These are phyloP conservation scores for Linderina pennispora DNA, from an alignment of 192 early-diverging fungal species.

Conservation along the genomic window DNA sequence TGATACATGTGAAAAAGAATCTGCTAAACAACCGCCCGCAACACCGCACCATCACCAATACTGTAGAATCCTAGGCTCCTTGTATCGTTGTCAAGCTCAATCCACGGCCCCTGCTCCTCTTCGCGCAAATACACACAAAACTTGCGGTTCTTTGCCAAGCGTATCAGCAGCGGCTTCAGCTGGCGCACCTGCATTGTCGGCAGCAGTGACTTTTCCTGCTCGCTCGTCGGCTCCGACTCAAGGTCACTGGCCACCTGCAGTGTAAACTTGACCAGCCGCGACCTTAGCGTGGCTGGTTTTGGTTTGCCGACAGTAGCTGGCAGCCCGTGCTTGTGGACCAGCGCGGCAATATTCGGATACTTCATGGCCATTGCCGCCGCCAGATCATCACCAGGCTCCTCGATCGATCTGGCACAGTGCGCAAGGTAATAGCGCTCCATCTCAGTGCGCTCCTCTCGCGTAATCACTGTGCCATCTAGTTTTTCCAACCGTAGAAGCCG, in stretches of 20 bases:
- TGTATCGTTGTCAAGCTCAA: constrained; percentile 12
- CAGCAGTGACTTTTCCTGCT: constrained; percentile 8
- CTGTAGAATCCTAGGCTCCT: no score
- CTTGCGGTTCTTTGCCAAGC: constrained; percentile 12
- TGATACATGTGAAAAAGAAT: no score
- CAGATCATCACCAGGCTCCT: neutral
- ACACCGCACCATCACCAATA: no score
- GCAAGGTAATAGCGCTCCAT: constrained; percentile 39
- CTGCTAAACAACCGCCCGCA: no score
- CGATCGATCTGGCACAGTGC: constrained; percentile 3
- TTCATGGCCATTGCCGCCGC: neutral
- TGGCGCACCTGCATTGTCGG: constrained; percentile 34
- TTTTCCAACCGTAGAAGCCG: constrained; percentile 9
- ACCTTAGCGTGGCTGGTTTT: constrained; percentile 2
- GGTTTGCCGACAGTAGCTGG: neutral
- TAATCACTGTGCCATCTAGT: constrained; percentile 20
- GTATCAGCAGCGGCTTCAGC: constrained; percentile 13
- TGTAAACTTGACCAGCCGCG: constrained; percentile 1
- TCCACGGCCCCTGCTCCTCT: constrained; percentile 6
- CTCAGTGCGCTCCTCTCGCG: constrained; percentile 26
- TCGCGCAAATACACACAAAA: constrained; percentile 2
- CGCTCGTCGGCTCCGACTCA: neutral
- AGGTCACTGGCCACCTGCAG: constrained; percentile 3
- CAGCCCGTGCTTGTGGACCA: constrained; percentile 15
- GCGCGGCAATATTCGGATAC: constrained; percentile 12